phyloP scores from a whole-genome alignment of 106 monocot species.

The Phalaenopsis aphrodite region DNA sequence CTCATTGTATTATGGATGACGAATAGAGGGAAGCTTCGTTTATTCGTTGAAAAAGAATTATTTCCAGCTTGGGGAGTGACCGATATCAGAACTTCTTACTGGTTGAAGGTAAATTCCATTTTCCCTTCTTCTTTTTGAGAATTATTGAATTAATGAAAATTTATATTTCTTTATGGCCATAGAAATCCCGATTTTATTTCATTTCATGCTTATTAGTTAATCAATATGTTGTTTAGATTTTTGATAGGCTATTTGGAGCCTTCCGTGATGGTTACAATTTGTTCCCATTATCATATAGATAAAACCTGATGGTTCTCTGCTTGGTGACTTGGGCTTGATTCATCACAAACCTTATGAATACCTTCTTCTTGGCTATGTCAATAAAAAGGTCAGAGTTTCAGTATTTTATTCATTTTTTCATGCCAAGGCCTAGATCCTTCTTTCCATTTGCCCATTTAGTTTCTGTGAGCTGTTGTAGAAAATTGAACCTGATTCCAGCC shows the following conservation, averaged over 20 bases:
- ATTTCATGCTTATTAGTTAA: not conserved
- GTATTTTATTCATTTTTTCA: not conserved
- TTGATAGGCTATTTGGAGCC: not conserved
- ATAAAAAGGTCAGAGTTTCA: conserved; percentile 32
- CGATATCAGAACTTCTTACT: conserved; percentile 42
- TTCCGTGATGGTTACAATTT: not conserved
- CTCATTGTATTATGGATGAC: conserved; percentile 91
- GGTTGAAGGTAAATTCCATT: conserved; percentile 64
- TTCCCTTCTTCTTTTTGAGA: not conserved
- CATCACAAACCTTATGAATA: conserved; percentile 95
- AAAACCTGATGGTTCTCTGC: conserved; percentile 72
- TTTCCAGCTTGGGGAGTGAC: conserved; percentile 87
- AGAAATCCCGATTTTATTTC: not conserved
- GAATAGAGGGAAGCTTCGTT: conserved; percentile 65
- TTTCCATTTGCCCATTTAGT: not conserved
- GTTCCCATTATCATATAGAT: conserved; percentile 28
- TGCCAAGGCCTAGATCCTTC: not conserved
- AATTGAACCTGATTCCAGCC: conserved; percentile 10
- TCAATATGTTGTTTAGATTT: not conserved
- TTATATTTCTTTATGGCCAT: not conserved
- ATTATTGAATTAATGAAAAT: not conserved
- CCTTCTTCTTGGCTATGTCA: conserved; percentile 72
- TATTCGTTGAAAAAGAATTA: conserved; percentile 78
- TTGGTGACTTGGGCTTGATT: conserved; percentile 78
- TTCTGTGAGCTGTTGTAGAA: conserved; percentile 18